A percentile compares a stretch with the other conserved stretches of the same genome.
These are phyloP conservation scores for Entomortierella lignicola DNA, from an alignment of 192 early-diverging fungal species.

Conservation along the genomic window DNA sequence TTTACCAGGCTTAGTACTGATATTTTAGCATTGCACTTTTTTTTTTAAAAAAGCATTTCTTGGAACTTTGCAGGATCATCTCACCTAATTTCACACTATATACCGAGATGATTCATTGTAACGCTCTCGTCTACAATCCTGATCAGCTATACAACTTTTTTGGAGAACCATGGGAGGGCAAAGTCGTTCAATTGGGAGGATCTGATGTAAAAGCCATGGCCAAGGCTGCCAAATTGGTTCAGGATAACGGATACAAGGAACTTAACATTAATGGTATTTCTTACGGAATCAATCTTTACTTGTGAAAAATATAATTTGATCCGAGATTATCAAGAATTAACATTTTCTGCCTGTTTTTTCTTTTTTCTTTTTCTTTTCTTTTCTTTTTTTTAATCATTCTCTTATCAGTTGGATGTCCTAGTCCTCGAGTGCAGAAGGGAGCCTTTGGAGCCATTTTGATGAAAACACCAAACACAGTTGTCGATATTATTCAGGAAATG, in stretches of 20 bases:
- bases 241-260: slow-evolving; percentile 67
- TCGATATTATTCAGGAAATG: slow-evolving; percentile 70
- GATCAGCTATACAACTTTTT: slow-evolving; percentile 59
- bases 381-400: too few relatives aligned
- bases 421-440: slow-evolving; percentile 72
- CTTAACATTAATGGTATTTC: slow-evolving; percentile 77
- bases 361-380: too few relatives aligned
- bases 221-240: slow-evolving; percentile 60
- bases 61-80: slow-evolving; percentile 73
- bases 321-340: background rate
- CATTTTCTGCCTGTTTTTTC: background rate
- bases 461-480: slow-evolving; percentile 69
- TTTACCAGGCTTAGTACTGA: too few relatives aligned
- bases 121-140: slow-evolving; percentile 61
- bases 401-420: slow-evolving; percentile 72
- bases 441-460: slow-evolving; percentile 79
- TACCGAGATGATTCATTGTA: slow-evolving; percentile 80
- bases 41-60: slow-evolving; percentile 60
- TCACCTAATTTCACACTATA: slow-evolving; percentile 74
- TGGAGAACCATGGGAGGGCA: slow-evolving; percentile 56
- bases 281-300: too few relatives aligned
- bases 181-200: slow-evolving; percentile 71
- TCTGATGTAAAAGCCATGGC: slow-evolving; percentile 61
- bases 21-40: too few relatives aligned
- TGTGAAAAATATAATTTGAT: background rate